Evolutionary conservation across 2,329 filamentous ascomycete genomes (phyloP).

Genomic region (Colletotrichum kahawae): DNA sequence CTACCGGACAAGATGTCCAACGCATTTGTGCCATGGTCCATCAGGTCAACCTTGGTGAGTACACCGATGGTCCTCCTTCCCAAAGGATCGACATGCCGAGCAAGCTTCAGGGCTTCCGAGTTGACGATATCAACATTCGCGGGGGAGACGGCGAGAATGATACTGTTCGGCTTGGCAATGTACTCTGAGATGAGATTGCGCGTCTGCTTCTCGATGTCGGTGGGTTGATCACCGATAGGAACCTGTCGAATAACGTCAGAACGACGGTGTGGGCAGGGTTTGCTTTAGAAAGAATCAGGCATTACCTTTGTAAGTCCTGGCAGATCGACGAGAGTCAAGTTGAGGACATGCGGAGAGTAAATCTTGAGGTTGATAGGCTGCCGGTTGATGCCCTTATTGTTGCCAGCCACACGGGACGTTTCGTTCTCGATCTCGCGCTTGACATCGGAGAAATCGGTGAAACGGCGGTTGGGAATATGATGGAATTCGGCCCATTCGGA

Average conservation of each 20-base stretch:
- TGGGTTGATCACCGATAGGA: slow-evolving; percentile 95
- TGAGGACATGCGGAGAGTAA: slow-evolving; percentile 95
- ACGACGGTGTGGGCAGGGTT: not conserved
- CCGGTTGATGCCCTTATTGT: slow-evolving; percentile 97
- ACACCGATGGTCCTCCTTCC: slow-evolving; percentile 96
- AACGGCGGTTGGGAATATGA: slow-evolving; percentile 87
- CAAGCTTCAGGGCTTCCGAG: slow-evolving; percentile 95
- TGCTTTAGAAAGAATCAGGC: not conserved
- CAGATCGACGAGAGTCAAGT: slow-evolving; percentile 93
- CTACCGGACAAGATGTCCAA: slow-evolving; percentile 96
- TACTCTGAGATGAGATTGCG: slow-evolving; percentile 96
- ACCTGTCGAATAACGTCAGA: slow-evolving; percentile 57
- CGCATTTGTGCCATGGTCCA: slow-evolving; percentile 98
- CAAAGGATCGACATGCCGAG: slow-evolving; percentile 93
- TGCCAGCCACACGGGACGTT: slow-evolving; percentile 88
- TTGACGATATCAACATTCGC: slow-evolving; percentile 99
- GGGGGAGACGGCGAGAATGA: slow-evolving; percentile 93
- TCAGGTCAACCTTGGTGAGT: slow-evolving; percentile 94
- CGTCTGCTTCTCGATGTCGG: slow-evolving; percentile 98
- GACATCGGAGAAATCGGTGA: slow-evolving; percentile 91
- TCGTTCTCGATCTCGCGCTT: slow-evolving; percentile 97
- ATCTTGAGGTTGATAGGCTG: slow-evolving; percentile 99
- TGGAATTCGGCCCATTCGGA: slow-evolving; percentile 94
- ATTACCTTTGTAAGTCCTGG: slow-evolving; percentile 91
- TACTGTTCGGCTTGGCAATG: slow-evolving; percentile 98